These are phyloP conservation scores for Erodium maritimum DNA, from an alignment of 345 rosid species.

Conservation along the genomic window DNA sequence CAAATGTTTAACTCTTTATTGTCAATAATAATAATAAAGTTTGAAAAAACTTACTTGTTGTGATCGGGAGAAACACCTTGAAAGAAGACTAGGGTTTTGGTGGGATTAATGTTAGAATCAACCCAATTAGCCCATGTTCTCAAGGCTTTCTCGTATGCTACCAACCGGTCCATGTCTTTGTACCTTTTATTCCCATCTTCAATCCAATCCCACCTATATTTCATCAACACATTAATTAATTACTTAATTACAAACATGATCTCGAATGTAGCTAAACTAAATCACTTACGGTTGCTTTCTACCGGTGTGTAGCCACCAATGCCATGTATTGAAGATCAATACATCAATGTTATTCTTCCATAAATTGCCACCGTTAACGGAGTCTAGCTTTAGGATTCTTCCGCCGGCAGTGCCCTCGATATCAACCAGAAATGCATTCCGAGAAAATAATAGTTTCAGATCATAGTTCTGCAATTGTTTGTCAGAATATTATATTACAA, in stretches of 20 bases:
- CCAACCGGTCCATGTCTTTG: conserved; percentile 25
- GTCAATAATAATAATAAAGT: no score
- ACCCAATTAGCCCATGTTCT: conserved; percentile 37
- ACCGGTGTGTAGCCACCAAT: conserved; percentile 84
- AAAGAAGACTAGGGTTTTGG: conserved; percentile 27
- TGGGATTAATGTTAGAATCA: conserved; percentile 13
- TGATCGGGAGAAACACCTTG: conserved; percentile 35
- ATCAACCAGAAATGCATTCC: conserved; percentile 72
- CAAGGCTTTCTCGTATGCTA: conserved; percentile 28
- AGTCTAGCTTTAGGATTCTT: conserved; percentile 37
- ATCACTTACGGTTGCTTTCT: conserved; percentile 56
- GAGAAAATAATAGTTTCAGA: conserved; percentile 10
- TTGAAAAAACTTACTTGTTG: conserved; percentile 15
- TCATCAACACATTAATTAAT: background rate
- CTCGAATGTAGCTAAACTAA: background rate
- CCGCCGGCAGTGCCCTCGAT: conserved; percentile 20
- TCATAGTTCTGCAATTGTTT: conserved; percentile 16
- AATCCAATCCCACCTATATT: conserved; percentile 24
- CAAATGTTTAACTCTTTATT: no score
- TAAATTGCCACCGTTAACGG: conserved; percentile 31
- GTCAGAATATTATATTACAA: no score
- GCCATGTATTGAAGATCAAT: conserved; percentile 73
- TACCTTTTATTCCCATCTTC: conserved; percentile 9
- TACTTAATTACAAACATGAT: background rate
- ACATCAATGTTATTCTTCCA: conserved; percentile 45